phyloP scores from a whole-genome alignment of 768 basidiomycete genomes.

The Termitomyces sp. region DNA sequence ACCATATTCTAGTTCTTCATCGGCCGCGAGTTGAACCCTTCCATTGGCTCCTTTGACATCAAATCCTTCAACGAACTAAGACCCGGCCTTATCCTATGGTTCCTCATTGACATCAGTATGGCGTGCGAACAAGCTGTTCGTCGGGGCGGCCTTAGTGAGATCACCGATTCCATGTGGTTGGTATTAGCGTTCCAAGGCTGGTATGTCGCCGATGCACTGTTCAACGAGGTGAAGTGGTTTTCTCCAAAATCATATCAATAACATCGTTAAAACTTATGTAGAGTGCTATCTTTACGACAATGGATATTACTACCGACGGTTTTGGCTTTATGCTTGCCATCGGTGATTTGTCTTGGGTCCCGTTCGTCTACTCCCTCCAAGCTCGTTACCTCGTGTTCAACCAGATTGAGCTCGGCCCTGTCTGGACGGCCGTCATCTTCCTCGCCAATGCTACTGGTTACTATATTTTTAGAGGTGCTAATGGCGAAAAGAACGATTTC shows the following conservation, averaged over 20 bases:
- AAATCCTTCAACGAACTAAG: slow-evolving; percentile 81
- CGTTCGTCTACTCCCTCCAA: slow-evolving; percentile 91
- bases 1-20: slow-evolving; percentile 69
- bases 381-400: slow-evolving; percentile 93
- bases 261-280: slow-evolving; percentile 21
- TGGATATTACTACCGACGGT: slow-evolving; percentile 97
- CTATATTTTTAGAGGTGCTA: slow-evolving; percentile 85
- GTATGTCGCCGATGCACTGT: slow-evolving; percentile 84
- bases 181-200: slow-evolving; percentile 79
- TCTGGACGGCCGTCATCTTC: slow-evolving; percentile 52
- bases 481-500: slow-evolving; percentile 95
- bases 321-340: slow-evolving; percentile 98
- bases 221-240: slow-evolving; percentile 89
- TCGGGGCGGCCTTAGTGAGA: slow-evolving; percentile 54
- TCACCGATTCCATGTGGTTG: slow-evolving; percentile 91
- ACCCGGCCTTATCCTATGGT: slow-evolving; percentile 90
- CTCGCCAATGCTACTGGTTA: slow-evolving; percentile 68
- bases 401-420: slow-evolving; percentile 68
- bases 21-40: slow-evolving; percentile 92
- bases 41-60: slow-evolving; percentile 62
- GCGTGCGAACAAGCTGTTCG: slow-evolving; percentile 85
- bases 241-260: background rate
- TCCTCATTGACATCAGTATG: slow-evolving; percentile 85
- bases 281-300: slow-evolving; percentile 87
- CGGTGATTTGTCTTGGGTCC: slow-evolving; percentile 91